phyloP scores from a whole-genome alignment of 805 yeast species.

The Kregervanrija pseudodelftensis region DNA sequence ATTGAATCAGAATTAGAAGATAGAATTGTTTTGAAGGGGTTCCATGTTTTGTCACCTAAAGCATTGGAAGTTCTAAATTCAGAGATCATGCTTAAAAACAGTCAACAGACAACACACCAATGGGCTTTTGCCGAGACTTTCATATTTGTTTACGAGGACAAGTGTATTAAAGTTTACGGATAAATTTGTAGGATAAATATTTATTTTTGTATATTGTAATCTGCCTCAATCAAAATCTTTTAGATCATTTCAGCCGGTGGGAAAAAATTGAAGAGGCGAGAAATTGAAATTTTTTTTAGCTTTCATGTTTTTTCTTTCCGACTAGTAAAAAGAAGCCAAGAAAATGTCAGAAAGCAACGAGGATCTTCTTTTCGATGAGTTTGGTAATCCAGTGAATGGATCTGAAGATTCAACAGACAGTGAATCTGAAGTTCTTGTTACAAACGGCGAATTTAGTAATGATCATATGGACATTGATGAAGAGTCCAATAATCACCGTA shows the following conservation, averaged over 20 bases:
- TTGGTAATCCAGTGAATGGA: constrained; percentile 61
- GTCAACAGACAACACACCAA: background rate
- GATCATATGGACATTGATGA: background rate
- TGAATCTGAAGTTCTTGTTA: constrained; percentile 17
- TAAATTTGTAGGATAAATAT: too few relatives aligned
- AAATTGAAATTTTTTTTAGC: background rate
- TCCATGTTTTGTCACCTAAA: background rate
- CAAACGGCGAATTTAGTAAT: constrained; percentile 1
- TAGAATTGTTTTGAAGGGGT: constrained; percentile 1
- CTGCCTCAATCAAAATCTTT: too few relatives aligned
- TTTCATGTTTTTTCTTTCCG: background rate
- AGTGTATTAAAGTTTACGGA: too few relatives aligned
- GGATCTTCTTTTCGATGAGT: constrained; percentile 74
- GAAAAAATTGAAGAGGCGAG: background rate
- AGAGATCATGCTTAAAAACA: background rate
- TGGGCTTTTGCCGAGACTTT: background rate
- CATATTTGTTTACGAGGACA: background rate
- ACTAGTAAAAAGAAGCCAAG: background rate
- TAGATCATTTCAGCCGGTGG: too few relatives aligned
- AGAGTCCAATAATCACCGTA: constrained; percentile 8
- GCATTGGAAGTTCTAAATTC: background rate
- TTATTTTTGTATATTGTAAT: too few relatives aligned
- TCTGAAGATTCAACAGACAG: constrained; percentile 35
- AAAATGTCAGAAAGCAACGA: constrained; percentile 32
- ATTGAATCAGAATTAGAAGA: constrained; percentile 6